Conservation (phyloP, 2,329 filamentous ascomycete genomes). For the Ceratocystis eucalypticola region DNA sequence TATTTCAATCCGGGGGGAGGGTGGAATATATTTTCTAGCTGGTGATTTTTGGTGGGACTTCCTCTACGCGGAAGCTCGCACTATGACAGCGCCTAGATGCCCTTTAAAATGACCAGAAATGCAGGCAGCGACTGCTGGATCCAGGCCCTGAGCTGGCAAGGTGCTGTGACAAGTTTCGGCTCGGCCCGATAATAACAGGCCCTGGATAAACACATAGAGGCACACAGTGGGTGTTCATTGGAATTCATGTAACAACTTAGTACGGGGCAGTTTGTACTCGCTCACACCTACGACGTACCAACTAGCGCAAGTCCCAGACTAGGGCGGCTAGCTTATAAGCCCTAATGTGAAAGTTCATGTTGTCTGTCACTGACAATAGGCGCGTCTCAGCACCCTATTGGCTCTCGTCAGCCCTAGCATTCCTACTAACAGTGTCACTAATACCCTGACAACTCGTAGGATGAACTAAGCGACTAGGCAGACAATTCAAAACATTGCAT, state of each 20-base stretch:
- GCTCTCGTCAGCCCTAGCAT: too few species aligned
- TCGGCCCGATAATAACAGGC: not conserved
- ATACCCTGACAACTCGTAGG: too few species aligned
- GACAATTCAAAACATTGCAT: too few species aligned
- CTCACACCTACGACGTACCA: too few species aligned
- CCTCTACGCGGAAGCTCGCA: not conserved
- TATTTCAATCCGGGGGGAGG: not conserved
- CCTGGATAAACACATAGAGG: not conserved
- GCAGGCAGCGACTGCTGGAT: not conserved
- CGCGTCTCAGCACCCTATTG: too few species aligned
- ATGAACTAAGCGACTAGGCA: too few species aligned
- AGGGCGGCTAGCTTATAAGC: too few species aligned
- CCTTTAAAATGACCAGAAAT: not conserved
- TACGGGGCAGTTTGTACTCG: not conserved
- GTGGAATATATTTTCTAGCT: not conserved
- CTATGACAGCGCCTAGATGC: not conserved
- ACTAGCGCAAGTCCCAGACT: too few species aligned
- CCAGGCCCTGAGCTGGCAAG: not conserved
- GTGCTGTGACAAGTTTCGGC: not conserved
- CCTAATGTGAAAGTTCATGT: too few species aligned
- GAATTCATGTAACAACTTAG: not conserved
- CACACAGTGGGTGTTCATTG: not conserved
- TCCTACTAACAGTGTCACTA: too few species aligned
- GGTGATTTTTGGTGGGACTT: not conserved
- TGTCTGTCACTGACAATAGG: too few species aligned